phyloP scores from a whole-genome alignment of 805 yeast genomes.

The Middelhovenomyces tepae region DNA sequence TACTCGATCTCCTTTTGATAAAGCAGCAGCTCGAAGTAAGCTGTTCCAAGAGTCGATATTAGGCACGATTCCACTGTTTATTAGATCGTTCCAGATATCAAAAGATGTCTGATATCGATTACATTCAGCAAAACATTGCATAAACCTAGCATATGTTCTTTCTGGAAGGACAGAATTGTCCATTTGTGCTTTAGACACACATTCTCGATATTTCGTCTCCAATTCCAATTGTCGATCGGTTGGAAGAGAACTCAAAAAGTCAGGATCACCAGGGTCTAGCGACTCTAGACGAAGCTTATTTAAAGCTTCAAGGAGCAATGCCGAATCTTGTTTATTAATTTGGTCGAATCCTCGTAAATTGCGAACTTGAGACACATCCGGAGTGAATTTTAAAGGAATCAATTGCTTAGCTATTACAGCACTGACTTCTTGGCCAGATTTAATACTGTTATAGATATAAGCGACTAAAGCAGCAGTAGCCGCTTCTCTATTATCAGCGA shows the following conservation, averaged over 20 bases:
- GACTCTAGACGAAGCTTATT: slow-evolving; percentile 11
- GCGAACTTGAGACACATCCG: slow-evolving; percentile 14
- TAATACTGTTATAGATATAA: slow-evolving; percentile 20
- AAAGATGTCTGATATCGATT: slow-evolving; percentile 21
- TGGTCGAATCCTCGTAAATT: slow-evolving; percentile 9
- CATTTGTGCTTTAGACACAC: slow-evolving; percentile 9
- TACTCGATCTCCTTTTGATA: slow-evolving; percentile 21
- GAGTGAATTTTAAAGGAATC: slow-evolving; percentile 22
- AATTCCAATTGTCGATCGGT: slow-evolving; percentile 20
- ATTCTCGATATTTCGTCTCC: slow-evolving; percentile 20
- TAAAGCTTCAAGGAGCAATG: slow-evolving; percentile 15
- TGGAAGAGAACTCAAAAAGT: slow-evolving; percentile 16
- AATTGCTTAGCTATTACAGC: slow-evolving; percentile 21
- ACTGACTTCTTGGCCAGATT: slow-evolving; percentile 14
- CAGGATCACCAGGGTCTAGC: slow-evolving; percentile 15
- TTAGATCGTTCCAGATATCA: slow-evolving; percentile 43
- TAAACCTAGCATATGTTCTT: slow-evolving; percentile 22
- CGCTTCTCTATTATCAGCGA: slow-evolving; percentile 21
- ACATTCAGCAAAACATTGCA: slow-evolving; percentile 23
- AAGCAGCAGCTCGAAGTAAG: slow-evolving; percentile 40
- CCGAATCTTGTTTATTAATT: slow-evolving; percentile 3
- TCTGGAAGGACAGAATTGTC: slow-evolving; percentile 17
- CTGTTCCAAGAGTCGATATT: slow-evolving; percentile 49
- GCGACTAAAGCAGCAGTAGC: slow-evolving; percentile 27
- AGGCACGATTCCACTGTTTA: slow-evolving; percentile 33